phyloP scores from a whole-genome alignment of 2,329 filamentous ascomycete genomes.

The Trichoderma atroviride region DNA sequence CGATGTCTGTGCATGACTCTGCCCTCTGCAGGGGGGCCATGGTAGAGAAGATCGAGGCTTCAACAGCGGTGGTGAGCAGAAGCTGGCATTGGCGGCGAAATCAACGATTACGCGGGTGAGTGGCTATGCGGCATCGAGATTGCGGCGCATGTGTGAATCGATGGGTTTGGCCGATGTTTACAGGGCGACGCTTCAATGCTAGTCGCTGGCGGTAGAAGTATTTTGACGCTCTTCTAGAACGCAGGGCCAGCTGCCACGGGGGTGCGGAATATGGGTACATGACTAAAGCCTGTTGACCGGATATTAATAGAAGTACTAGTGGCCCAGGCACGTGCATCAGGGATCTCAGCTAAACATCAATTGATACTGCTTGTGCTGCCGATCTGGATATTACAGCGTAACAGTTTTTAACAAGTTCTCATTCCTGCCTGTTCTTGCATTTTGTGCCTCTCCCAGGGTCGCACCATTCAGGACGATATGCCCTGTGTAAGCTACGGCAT shows the following conservation, averaged over 20 bases:
- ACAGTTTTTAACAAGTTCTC: background rate
- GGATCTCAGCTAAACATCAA: background rate
- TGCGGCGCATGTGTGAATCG: background rate
- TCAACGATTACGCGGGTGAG: background rate
- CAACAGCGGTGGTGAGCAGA: background rate
- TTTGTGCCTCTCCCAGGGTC: background rate
- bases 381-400: background rate
- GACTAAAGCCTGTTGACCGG: background rate
- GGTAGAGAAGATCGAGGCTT: constrained; percentile 26
- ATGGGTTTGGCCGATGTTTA: background rate
- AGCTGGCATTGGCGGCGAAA: background rate
- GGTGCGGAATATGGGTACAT: background rate
- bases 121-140: constrained; percentile 2
- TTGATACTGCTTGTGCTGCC: background rate
- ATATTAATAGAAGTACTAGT: background rate
- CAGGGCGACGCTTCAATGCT: background rate
- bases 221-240: constrained; percentile 23
- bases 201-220: constrained; percentile 11
- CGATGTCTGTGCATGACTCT: constrained; percentile 64
- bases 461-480: background rate
- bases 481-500: background rate
- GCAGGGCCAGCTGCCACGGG: background rate
- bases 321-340: background rate
- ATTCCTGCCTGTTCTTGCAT: background rate
- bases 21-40: constrained; percentile 50